A percentile compares a stretch with the other conserved stretches of the same genome.
Evolutionary conservation across 768 basidiomycete genomes (phyloP).

Genomic region (Daedaleopsis nitida): DNA sequence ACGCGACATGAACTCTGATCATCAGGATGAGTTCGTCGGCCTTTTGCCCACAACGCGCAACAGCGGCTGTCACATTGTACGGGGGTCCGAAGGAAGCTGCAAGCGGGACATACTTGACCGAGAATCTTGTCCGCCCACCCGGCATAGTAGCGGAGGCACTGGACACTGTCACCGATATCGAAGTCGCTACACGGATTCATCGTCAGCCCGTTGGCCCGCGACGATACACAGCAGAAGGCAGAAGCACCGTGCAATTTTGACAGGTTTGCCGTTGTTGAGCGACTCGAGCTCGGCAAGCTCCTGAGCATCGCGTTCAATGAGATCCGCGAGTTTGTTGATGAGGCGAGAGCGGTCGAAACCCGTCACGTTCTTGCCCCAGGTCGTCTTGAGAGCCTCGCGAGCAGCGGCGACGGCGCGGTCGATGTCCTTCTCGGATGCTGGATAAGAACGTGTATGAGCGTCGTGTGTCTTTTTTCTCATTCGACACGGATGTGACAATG

Average conservation of each 20-base stretch:
- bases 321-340: conserved; percentile 83
- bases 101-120: conserved; percentile 64
- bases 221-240: conserved; percentile 22
- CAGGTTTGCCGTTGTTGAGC: conserved; percentile 92
- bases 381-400: conserved; percentile 76
- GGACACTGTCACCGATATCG: conserved; percentile 77
- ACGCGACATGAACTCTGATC: neutral
- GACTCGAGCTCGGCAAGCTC: conserved; percentile 83
- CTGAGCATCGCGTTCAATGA: conserved; percentile 84
- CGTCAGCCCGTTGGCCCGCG: neutral
- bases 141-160: conserved; percentile 87
- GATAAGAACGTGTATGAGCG: neutral
- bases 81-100: no score
- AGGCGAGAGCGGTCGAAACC: conserved; percentile 80
- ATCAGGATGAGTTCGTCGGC: no score
- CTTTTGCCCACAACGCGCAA: neutral
- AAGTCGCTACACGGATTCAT: conserved; percentile 55
- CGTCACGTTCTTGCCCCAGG: conserved; percentile 90
- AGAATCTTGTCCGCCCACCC: conserved; percentile 95
- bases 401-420: conserved; percentile 85
- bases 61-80: neutral
- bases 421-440: conserved; percentile 75
- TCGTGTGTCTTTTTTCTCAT: neutral
- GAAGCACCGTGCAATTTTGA: conserved; percentile 53
- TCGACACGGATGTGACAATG: neutral